Conservation (phyloP, 306 rosid species). For the Fagus crenata region DNA sequence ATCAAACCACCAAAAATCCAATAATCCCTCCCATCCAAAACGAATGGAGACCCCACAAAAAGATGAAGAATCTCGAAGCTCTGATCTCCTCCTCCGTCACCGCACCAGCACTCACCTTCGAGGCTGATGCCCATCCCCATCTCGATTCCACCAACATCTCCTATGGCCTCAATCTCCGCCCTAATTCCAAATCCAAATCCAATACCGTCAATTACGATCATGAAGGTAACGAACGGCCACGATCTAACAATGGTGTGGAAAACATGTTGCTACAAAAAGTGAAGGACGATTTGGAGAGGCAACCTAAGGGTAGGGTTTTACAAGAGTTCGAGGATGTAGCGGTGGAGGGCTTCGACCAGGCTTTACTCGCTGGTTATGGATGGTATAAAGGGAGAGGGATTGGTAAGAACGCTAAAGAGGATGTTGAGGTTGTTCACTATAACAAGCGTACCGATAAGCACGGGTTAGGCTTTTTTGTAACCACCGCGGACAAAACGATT, state of each 20-base stretch:
- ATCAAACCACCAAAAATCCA: too few relatives aligned
- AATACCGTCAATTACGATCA: neutral
- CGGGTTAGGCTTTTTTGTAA: slow-evolving; percentile 65
- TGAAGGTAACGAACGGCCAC: neutral
- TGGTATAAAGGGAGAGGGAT: slow-evolving; percentile 86
- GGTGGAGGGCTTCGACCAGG: slow-evolving; percentile 76
- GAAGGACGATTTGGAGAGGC: slow-evolving; percentile 47
- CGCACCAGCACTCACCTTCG: too few relatives aligned
- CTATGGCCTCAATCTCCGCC: slow-evolving; percentile 59
- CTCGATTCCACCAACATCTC: slow-evolving; percentile 33
- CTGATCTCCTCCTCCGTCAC: too few relatives aligned
- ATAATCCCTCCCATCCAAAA: too few relatives aligned
- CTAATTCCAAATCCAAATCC: neutral
- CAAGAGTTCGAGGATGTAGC: slow-evolving; percentile 71
- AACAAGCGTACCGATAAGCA: slow-evolving; percentile 53
- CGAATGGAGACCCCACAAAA: too few relatives aligned
- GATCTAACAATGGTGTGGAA: slow-evolving; percentile 21
- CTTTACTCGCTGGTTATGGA: slow-evolving; percentile 81
- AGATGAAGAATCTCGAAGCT: too few relatives aligned
- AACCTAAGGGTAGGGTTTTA: slow-evolving; percentile 63
- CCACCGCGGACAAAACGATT: too few relatives aligned
- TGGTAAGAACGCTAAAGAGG: slow-evolving; percentile 70
- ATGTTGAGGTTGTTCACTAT: slow-evolving; percentile 55
- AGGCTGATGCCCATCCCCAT: too few relatives aligned
- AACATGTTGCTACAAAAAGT: slow-evolving; percentile 46